Conservation (phyloP, 257 asterid genomes). For the Fraxinus cuspidata region DNA sequence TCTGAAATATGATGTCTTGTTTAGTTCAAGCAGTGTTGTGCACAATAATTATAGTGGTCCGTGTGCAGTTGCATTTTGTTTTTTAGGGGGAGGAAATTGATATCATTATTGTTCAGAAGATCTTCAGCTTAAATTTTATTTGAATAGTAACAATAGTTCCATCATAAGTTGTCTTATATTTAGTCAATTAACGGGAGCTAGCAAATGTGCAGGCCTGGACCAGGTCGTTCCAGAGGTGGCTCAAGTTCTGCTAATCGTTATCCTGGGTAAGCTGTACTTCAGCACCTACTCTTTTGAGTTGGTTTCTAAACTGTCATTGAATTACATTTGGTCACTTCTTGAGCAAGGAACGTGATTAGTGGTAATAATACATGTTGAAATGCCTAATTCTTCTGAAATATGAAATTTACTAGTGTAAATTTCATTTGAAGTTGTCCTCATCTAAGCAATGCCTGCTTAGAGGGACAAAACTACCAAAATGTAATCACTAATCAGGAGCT, state of each 20-base stretch:
- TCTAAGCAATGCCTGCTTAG: neutral
- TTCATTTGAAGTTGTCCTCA: neutral
- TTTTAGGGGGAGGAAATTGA: neutral
- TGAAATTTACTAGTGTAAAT: neutral
- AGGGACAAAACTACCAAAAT: neutral
- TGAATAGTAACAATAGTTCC: neutral
- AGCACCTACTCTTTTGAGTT: neutral
- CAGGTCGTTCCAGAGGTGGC: constrained; percentile 57
- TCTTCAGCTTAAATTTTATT: neutral
- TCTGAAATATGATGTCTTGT: neutral
- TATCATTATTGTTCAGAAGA: neutral
- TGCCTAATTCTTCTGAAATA: neutral
- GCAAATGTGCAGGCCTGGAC: constrained; percentile 51
- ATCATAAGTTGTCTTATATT: neutral
- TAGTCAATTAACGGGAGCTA: neutral
- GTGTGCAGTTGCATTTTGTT: neutral
- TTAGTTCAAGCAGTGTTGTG: neutral
- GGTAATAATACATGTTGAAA: neutral
- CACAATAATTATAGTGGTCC: neutral
- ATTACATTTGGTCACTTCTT: neutral
- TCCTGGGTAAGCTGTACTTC: constrained; percentile 45
- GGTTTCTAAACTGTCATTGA: neutral
- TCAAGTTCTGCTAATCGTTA: constrained; percentile 41
- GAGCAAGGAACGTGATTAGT: neutral
- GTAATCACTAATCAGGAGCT: neutral